Conservation (phyloP, 192 early-diverging fungal genomes). For the Rhizoclosmatium globosum region DNA sequence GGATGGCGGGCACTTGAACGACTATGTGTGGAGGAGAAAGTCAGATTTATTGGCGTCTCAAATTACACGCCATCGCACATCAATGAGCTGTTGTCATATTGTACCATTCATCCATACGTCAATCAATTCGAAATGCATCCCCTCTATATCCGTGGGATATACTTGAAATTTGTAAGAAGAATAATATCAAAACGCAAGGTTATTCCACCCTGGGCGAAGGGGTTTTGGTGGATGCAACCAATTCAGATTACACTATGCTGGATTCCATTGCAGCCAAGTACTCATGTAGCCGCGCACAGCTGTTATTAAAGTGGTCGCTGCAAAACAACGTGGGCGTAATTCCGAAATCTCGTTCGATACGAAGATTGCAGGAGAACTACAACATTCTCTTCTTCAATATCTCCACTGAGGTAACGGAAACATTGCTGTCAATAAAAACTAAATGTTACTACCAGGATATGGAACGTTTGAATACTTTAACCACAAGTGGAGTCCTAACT, state of each 20-base stretch:
- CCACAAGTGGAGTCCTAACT: background rate
- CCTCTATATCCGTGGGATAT: constrained; percentile 1
- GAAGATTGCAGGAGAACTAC: constrained; percentile 51
- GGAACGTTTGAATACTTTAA: constrained; percentile 23
- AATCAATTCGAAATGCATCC: constrained; percentile 56
- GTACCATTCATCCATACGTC: constrained; percentile 26
- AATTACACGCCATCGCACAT: constrained; percentile 70
- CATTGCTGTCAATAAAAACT: background rate
- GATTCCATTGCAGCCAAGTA: constrained; percentile 13
- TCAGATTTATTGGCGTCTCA: constrained; percentile 72
- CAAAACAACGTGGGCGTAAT: constrained; percentile 33
- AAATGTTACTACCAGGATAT: constrained; percentile 27
- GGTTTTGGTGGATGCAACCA: constrained; percentile 26
- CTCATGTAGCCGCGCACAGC: constrained; percentile 43
- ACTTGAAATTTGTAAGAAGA: constrained; percentile 27
- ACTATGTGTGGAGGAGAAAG: constrained; percentile 47
- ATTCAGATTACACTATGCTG: background rate
- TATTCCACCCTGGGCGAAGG: constrained; percentile 53
- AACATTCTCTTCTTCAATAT: constrained; percentile 21
- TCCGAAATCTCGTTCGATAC: constrained; percentile 42
- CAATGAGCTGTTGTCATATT: constrained; percentile 49
- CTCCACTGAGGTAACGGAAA: background rate
- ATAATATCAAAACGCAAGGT: constrained; percentile 43
- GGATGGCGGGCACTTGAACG: constrained; percentile 52
- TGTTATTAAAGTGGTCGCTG: constrained; percentile 50